A percentile compares a stretch with the other conserved stretches of the same genome.
Evolutionary conservation across 495 filamentous ascomycete genomes (phyloP).

Genomic region (Aspergillus egyptiacus): DNA sequence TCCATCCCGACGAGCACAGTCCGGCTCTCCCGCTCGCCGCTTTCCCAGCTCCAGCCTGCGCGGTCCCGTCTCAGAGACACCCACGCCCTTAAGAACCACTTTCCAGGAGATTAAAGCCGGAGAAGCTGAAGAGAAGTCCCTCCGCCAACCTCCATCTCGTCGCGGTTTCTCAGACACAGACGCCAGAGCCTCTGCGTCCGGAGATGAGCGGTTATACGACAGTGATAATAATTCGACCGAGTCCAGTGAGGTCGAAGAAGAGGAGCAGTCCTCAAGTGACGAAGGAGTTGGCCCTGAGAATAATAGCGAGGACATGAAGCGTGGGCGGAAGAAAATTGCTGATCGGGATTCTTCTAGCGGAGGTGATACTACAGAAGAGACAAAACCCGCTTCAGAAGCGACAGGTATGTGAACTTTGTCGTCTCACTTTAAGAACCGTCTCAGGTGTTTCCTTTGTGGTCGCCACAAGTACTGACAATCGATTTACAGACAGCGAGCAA

Average conservation of each 20-base stretch:
- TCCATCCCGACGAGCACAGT: conserved; percentile 45
- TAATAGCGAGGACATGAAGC: conserved; percentile 20
- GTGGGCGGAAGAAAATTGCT: conserved; percentile 25
- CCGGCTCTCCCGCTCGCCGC: conserved; percentile 51
- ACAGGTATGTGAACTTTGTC: conserved; percentile 6
- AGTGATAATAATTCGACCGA: conserved; percentile 47
- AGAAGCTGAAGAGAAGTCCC: conserved; percentile 49
- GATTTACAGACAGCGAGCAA: neutral
- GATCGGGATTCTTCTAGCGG: conserved; percentile 18
- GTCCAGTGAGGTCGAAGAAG: conserved; percentile 50
- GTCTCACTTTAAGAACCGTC: neutral
- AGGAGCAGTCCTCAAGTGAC: conserved; percentile 42
- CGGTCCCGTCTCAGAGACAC: conserved; percentile 30
- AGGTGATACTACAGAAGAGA: conserved; percentile 16
- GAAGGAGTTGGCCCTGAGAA: conserved; percentile 36
- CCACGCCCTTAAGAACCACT: conserved; percentile 20
- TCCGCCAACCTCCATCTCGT: conserved; percentile 32
- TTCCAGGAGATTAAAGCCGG: conserved; percentile 17
- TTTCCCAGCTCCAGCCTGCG: conserved; percentile 31
- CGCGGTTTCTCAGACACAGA: conserved; percentile 32
- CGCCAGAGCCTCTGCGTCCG: conserved; percentile 17
- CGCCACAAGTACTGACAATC: neutral
- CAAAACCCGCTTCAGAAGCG: conserved; percentile 10
- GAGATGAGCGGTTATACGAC: conserved; percentile 58
- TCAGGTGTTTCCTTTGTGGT: neutral